These are phyloP conservation scores for Bruguiera parviflora DNA, from an alignment of 345 rosid species.

Conservation along the genomic window DNA sequence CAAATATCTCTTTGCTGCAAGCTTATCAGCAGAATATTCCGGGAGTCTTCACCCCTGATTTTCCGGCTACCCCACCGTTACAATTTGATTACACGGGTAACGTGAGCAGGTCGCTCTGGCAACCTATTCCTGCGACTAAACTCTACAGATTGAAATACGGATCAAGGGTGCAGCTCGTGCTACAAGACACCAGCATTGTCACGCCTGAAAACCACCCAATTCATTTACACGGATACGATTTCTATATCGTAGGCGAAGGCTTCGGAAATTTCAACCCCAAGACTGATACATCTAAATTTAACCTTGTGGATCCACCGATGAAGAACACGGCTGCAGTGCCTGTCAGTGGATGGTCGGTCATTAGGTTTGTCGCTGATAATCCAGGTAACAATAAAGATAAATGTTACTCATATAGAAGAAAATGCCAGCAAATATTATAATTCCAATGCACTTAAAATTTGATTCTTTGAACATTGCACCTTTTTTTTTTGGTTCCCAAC, in stretches of 20 bases:
- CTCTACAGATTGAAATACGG: conserved; percentile 68
- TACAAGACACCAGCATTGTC: conserved; percentile 79
- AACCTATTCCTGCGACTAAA: conserved; percentile 65
- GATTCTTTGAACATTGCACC: neutral
- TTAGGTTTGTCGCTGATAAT: conserved; percentile 89
- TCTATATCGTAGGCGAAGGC: conserved; percentile 75
- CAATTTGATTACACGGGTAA: conserved; percentile 80
- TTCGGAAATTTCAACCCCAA: conserved; percentile 82
- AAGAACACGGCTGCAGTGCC: conserved; percentile 85
- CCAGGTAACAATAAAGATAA: conserved; percentile 49
- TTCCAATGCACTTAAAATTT: neutral
- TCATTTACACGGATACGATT: conserved; percentile 94
- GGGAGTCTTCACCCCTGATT: conserved; percentile 80
- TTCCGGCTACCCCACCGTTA: conserved; percentile 64
- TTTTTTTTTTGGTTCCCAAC: neutral
- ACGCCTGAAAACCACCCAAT: conserved; percentile 89
- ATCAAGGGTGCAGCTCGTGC: conserved; percentile 68
- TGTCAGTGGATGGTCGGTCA: conserved; percentile 83
- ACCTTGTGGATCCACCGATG: conserved; percentile 83
- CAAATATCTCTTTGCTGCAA: conserved; percentile 62
- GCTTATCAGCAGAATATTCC: conserved; percentile 62
- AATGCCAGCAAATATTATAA: no score
- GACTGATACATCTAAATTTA: conserved; percentile 64
- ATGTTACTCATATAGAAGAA: neutral
- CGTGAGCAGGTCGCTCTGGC: conserved; percentile 62